Percentiles rank a stretch among this genome's conserved stretches.
Evolutionary conservation across 2,329 filamentous ascomycete genomes (phyloP).

Genomic region (Fusarium haematococcum): DNA sequence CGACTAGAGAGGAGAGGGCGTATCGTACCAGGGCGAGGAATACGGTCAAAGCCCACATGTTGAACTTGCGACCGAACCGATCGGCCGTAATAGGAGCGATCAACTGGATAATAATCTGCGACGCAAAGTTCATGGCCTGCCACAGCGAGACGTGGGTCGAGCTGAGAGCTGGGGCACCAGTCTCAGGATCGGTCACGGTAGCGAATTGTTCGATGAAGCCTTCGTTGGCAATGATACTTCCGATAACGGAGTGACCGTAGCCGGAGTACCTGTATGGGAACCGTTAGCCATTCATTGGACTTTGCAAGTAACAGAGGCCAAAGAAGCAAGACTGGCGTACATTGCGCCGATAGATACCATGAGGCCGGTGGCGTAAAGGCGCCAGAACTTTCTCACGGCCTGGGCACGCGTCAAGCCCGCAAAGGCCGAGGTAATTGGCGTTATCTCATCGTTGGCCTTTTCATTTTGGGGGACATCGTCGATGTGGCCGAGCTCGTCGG

Average conservation of each 20-base stretch:
- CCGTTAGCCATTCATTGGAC: neutral
- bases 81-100: neutral
- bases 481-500: neutral
- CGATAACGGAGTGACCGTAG: neutral
- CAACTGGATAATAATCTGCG: neutral
- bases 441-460: neutral
- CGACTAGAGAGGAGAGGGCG: neutral
- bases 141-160: slow-evolving; percentile 3
- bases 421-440: neutral
- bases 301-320: neutral
- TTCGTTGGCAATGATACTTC: slow-evolving; percentile 4
- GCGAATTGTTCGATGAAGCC: slow-evolving; percentile 9
- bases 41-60: slow-evolving; percentile 3
- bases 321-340: neutral
- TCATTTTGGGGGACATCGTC: neutral
- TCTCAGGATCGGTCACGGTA: neutral
- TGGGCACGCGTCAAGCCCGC: neutral
- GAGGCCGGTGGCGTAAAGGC: neutral
- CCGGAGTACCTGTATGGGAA: neutral
- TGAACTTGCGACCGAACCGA: slow-evolving; percentile 6
- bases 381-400: neutral
- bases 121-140: neutral
- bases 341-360: neutral
- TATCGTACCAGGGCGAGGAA: neutral
- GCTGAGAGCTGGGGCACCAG: neutral